These are phyloP conservation scores for Colletotrichum sp. DNA, from an alignment of 2,329 filamentous ascomycete genomes.

Conservation along the genomic window DNA sequence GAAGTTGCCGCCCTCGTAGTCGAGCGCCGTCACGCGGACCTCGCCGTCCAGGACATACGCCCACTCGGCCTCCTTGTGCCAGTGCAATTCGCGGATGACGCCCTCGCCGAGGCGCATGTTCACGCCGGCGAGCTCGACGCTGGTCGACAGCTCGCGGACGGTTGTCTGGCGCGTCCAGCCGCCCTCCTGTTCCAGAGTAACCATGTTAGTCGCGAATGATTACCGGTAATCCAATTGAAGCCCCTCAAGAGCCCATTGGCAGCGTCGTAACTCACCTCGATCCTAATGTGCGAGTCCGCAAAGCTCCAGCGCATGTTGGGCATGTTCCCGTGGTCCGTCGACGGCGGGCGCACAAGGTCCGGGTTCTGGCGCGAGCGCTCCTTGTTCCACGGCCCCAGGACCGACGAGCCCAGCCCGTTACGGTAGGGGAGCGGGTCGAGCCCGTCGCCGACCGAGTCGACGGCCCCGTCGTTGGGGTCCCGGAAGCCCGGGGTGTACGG, in stretches of 20 bases:
- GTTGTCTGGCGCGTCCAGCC: constrained; percentile 81
- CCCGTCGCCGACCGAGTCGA: constrained; percentile 64
- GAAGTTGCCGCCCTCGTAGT: constrained; percentile 78
- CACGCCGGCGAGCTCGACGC: constrained; percentile 75
- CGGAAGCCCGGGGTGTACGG: constrained; percentile 66
- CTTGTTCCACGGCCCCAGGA: constrained; percentile 73
- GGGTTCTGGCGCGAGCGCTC: constrained; percentile 73
- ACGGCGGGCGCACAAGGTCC: constrained; percentile 73
- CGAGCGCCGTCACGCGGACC: constrained; percentile 74
- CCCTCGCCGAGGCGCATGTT: constrained; percentile 79
- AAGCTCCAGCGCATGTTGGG: constrained; percentile 77
- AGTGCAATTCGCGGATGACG: constrained; percentile 78
- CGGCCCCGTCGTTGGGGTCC: constrained; percentile 66
- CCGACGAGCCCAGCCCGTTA: constrained; percentile 67
- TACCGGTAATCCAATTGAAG: rapidly evolving
- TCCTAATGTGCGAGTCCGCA: constrained; percentile 66
- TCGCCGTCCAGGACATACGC: constrained; percentile 74
- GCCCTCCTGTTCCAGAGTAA: constrained; percentile 57
- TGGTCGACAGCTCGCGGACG: constrained; percentile 66
- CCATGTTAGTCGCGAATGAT: not conserved
- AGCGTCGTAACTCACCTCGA: constrained; percentile 53
- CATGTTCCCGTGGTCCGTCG: constrained; percentile 74
- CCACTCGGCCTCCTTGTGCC: constrained; percentile 84
- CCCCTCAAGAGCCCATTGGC: not conserved
- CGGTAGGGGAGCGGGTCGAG: constrained; percentile 70